phyloP scores from a whole-genome alignment of 495 filamentous ascomycete genomes.

The Xylaria longipes region DNA sequence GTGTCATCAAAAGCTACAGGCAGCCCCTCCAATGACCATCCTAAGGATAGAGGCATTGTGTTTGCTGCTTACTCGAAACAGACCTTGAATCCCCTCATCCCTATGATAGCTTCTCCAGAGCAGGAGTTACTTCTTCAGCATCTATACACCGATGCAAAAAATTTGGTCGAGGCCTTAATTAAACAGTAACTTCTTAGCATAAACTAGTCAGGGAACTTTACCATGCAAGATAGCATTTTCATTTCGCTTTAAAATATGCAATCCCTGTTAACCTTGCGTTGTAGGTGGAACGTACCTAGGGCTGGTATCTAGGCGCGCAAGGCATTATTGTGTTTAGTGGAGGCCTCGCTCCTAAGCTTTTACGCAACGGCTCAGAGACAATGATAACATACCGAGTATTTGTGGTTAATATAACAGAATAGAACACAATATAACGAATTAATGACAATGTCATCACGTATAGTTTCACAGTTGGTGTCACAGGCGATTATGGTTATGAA shows the following conservation, averaged over 20 bases:
- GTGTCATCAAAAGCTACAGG: not conserved
- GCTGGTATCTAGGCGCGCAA: not conserved
- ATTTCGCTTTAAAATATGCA: not conserved
- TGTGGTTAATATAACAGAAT: not conserved
- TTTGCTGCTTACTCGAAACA: slow-evolving; percentile 48
- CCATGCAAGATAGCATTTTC: not conserved
- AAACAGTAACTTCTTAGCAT: slow-evolving; percentile 22
- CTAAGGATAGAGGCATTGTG: slow-evolving; percentile 45
- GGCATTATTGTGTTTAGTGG: not conserved
- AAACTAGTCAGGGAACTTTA: not conserved
- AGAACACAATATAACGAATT: not conserved
- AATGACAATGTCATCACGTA: not conserved
- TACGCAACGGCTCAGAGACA: not conserved
- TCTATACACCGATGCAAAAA: slow-evolving; percentile 42
- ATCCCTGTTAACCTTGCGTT: not conserved
- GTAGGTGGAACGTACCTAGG: not conserved
- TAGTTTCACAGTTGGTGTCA: not conserved
- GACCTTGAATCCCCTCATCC: slow-evolving; percentile 10
- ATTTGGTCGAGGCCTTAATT: slow-evolving; percentile 44
- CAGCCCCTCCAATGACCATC: not conserved
- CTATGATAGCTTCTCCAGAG: slow-evolving; percentile 23
- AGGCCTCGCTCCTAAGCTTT: not conserved
- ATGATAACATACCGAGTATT: not conserved
- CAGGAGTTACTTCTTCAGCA: slow-evolving; percentile 29
- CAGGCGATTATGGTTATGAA: not conserved